Conservation (phyloP, 192 early-diverging fungal species). For the Coemansia sp. region DNA sequence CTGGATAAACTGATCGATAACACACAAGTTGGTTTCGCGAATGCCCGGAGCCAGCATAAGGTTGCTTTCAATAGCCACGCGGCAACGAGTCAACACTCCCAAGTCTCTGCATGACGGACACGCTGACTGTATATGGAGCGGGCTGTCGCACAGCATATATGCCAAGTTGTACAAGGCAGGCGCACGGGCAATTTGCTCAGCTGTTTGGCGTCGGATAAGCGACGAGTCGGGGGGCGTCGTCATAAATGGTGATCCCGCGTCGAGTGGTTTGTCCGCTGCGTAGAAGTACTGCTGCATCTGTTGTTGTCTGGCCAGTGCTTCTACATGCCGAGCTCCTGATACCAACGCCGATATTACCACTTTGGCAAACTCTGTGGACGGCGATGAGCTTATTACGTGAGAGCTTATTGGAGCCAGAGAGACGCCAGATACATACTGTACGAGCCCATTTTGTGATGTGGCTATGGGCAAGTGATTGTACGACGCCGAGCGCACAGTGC, state of each 20-base stretch:
- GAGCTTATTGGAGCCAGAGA: not conserved
- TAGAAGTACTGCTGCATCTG: not conserved
- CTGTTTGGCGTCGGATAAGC: not conserved
- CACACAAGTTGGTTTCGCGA: constrained; percentile 9
- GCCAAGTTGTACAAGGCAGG: constrained; percentile 7
- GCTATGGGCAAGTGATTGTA: not conserved
- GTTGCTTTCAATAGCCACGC: constrained; percentile 7
- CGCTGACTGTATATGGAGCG: not conserved
- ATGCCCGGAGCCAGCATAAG: constrained; percentile 3
- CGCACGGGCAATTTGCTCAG: not conserved
- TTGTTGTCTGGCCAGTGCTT: not conserved
- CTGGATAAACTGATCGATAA: constrained; percentile 19
- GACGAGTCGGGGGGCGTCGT: not conserved
- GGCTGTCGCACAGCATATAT: constrained; percentile 16
- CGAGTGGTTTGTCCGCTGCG: not conserved
- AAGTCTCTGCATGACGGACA: constrained; percentile 9
- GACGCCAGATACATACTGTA: not conserved
- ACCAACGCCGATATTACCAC: not conserved
- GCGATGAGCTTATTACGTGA: not conserved
- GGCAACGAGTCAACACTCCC: constrained; percentile 2
- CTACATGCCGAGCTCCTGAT: not conserved
- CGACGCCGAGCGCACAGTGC: not conserved
- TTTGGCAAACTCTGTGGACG: not conserved
- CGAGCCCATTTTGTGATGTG: not conserved
- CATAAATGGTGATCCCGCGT: not conserved